Percentiles rank a stretch among this genome's conserved stretches.
Evolutionary conservation across 176 grass and related monocot genomes (phyloP).

Genomic region (Musa schizocarpa): DNA sequence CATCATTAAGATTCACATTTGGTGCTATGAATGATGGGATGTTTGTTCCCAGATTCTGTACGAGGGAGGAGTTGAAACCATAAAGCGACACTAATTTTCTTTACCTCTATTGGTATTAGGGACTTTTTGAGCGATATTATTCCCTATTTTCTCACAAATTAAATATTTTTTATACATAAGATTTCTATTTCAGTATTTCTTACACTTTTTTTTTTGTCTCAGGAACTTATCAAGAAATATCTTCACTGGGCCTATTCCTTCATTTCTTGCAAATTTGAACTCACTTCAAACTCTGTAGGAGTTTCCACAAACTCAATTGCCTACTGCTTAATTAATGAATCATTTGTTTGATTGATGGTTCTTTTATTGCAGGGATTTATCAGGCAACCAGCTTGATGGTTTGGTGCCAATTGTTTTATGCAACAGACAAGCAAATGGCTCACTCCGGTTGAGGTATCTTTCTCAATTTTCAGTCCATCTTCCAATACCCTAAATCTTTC

Average conservation of each 20-base stretch:
- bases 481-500: not conserved
- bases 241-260: constrained; percentile 45
- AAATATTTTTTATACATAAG: not conserved
- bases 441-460: constrained; percentile 46
- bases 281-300: constrained; percentile 55
- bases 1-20: not conserved
- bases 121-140: not conserved
- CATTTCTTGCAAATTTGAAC: constrained; percentile 40
- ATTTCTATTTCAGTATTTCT: too few species aligned
- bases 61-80: not conserved
- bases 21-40: not conserved
- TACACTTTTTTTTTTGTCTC: constrained; percentile 15
- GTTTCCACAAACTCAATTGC: not conserved
- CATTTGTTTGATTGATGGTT: not conserved
- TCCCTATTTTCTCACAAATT: not conserved
- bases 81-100: not conserved
- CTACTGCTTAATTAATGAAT: not conserved
- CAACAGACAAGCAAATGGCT: constrained; percentile 30
- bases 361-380: constrained; percentile 50
- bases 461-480: not conserved
- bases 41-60: not conserved
- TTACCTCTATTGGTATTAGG: not conserved
- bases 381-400: constrained; percentile 43
- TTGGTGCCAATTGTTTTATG: constrained; percentile 30
- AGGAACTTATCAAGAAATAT: constrained; percentile 67